phyloP scores from a whole-genome alignment of 2,329 filamentous ascomycete species.

The Alternaria brassicicola region DNA sequence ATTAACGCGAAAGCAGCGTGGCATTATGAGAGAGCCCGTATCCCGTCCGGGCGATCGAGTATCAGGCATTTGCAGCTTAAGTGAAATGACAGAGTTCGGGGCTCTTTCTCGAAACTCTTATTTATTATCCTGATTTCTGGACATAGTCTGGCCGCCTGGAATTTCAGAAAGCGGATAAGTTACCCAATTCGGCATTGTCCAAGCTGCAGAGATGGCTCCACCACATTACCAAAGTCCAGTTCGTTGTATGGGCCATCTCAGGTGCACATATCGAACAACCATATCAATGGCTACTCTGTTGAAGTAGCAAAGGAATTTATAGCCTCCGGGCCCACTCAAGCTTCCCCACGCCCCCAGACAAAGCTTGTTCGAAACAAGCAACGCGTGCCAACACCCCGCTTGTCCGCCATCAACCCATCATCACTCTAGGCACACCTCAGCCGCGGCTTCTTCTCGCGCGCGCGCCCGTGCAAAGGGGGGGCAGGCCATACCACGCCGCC shows the following conservation, averaged over 20 bases:
- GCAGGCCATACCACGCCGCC: background rate
- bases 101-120: background rate
- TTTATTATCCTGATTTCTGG: background rate
- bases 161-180: background rate
- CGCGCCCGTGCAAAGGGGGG: background rate
- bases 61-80: background rate
- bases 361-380: conserved; percentile 29
- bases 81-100: background rate
- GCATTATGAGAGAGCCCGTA: background rate
- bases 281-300: background rate
- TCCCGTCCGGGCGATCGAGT: background rate
- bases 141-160: background rate
- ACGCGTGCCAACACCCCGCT: conserved; percentile 9
- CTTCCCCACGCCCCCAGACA: conserved; percentile 5
- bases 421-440: background rate
- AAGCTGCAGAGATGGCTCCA: background rate
- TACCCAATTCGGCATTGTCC: background rate
- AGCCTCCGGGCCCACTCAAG: background rate
- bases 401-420: conserved; percentile 5
- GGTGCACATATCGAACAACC: background rate
- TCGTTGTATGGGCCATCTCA: background rate
- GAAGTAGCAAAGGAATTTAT: background rate
- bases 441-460: background rate
- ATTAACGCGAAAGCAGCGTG: background rate
- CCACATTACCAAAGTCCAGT: background rate